phyloP scores from a whole-genome alignment of 108 stramenopile species.

The Chaetoceros muelleri region DNA sequence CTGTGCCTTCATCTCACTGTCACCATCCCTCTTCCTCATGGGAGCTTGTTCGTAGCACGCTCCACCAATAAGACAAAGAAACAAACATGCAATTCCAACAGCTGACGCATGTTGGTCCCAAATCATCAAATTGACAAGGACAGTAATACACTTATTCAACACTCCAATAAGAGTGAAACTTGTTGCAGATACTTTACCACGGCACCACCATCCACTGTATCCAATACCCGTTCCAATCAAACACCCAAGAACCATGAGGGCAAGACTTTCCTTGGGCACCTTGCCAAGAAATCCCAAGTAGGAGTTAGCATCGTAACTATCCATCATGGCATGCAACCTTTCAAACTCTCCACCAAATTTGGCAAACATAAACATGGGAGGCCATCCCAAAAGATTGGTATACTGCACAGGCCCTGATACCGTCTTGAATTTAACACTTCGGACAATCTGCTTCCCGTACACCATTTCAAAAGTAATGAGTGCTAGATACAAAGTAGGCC shows the following conservation, averaged over 20 bases:
- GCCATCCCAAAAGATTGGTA: slow-evolving; percentile 75
- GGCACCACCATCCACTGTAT: slow-evolving; percentile 82
- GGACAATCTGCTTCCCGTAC: slow-evolving; percentile 80
- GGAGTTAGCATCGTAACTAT: slow-evolving; percentile 5
- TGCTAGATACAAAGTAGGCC: slow-evolving; percentile 57
- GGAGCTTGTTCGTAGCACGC: slow-evolving; percentile 80
- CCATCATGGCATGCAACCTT: slow-evolving; percentile 26
- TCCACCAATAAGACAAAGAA: slow-evolving; percentile 79
- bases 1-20: background rate
- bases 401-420: slow-evolving; percentile 80
- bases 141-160: slow-evolving; percentile 85
- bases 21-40: slow-evolving; percentile 24
- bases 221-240: slow-evolving; percentile 83
- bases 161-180: slow-evolving; percentile 80
- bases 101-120: slow-evolving; percentile 89
- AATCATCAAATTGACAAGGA: slow-evolving; percentile 68
- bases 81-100: slow-evolving; percentile 56
- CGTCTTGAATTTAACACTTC: slow-evolving; percentile 64
- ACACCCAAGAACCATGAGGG: slow-evolving; percentile 50
- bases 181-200: slow-evolving; percentile 67
- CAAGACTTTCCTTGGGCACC: slow-evolving; percentile 26
- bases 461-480: slow-evolving; percentile 83
- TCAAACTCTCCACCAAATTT: slow-evolving; percentile 49
- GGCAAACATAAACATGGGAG: slow-evolving; percentile 74
- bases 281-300: background rate